These are phyloP conservation scores for Heteromeles arbutifolia DNA, from an alignment of 306 rosid genomes.

Conservation along the genomic window DNA sequence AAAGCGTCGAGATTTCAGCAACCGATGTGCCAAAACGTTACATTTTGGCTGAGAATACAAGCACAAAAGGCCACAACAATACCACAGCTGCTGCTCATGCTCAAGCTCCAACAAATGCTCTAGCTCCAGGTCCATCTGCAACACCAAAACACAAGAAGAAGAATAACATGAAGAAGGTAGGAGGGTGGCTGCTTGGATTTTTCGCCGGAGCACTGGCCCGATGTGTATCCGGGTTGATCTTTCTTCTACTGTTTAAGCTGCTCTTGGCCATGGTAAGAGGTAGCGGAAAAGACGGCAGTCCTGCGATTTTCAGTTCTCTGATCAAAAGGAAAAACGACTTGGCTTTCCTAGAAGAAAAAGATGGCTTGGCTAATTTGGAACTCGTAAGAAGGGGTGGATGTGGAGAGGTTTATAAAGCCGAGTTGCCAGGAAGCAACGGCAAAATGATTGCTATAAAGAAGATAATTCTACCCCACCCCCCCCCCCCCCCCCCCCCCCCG, in stretches of 20 bases:
- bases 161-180: conserved; percentile 26
- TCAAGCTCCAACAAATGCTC: conserved; percentile 4
- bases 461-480: conserved; percentile 68
- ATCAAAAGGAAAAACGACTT: conserved; percentile 63
- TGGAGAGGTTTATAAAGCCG: conserved; percentile 78
- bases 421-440: conserved; percentile 62
- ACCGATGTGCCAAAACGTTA: conserved; percentile 46
- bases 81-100: background rate
- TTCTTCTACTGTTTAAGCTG: conserved; percentile 58
- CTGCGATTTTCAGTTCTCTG: conserved; percentile 60
- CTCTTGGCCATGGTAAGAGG: conserved; percentile 50
- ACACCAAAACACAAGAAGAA: conserved; percentile 1
- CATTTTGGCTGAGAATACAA: conserved; percentile 32
- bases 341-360: conserved; percentile 76
- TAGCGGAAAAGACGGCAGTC: conserved; percentile 46
- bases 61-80: background rate
- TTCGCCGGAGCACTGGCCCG: conserved; percentile 76
- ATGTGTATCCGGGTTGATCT: conserved; percentile 51
- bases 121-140: conserved; percentile 25
- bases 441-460: conserved; percentile 82
- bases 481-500: too few relatives aligned
- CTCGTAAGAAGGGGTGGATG: conserved; percentile 73
- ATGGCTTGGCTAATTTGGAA: conserved; percentile 50
- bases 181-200: conserved; percentile 71
- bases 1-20: conserved; percentile 29